A percentile compares a stretch with the other conserved stretches of the same genome.
These are phyloP conservation scores for Leccinum solheimii DNA, from an alignment of 1,284 basidiomycete species.

Conservation along the genomic window DNA sequence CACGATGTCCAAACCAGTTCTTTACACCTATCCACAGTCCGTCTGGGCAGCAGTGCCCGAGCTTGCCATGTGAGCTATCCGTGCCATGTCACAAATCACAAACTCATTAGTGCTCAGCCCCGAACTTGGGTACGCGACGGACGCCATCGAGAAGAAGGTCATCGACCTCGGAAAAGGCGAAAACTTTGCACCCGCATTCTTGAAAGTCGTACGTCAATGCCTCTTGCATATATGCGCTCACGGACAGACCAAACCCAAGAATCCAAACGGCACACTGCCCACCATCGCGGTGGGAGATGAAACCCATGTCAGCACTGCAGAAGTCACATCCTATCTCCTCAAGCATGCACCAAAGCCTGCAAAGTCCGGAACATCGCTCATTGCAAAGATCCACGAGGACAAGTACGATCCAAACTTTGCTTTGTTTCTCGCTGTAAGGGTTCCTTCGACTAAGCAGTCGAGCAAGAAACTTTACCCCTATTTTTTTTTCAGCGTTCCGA, in stretches of 20 bases:
- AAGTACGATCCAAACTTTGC: slow-evolving; percentile 61
- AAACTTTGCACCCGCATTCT: slow-evolving; percentile 62
- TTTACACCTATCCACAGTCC: slow-evolving; percentile 48
- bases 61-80: slow-evolving; percentile 46
- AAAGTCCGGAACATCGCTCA: slow-evolving; percentile 39
- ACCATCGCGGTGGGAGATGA: slow-evolving; percentile 48
- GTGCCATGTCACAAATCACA: neutral
- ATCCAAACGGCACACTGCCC: slow-evolving; percentile 56
- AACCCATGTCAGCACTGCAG: slow-evolving; percentile 47
- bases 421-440: slow-evolving; percentile 46
- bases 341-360: slow-evolving; percentile 44
- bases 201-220: slow-evolving; percentile 46
- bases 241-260: slow-evolving; percentile 35
- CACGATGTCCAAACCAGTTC: slow-evolving; percentile 21
- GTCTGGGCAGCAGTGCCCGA: slow-evolving; percentile 52
- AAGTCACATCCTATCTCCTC: slow-evolving; percentile 50
- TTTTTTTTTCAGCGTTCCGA: slow-evolving; percentile 44
- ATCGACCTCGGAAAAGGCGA: slow-evolving; percentile 53
- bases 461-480: neutral
- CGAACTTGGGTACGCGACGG: slow-evolving; percentile 45
- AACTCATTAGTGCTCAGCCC: slow-evolving; percentile 24
- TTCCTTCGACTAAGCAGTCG: neutral
- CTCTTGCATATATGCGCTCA: neutral
- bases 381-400: slow-evolving; percentile 52
- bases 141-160: slow-evolving; percentile 38